Evolutionary conservation across 2,329 filamentous ascomycete species (phyloP).

Genomic region (Nigrospora oryzae): DNA sequence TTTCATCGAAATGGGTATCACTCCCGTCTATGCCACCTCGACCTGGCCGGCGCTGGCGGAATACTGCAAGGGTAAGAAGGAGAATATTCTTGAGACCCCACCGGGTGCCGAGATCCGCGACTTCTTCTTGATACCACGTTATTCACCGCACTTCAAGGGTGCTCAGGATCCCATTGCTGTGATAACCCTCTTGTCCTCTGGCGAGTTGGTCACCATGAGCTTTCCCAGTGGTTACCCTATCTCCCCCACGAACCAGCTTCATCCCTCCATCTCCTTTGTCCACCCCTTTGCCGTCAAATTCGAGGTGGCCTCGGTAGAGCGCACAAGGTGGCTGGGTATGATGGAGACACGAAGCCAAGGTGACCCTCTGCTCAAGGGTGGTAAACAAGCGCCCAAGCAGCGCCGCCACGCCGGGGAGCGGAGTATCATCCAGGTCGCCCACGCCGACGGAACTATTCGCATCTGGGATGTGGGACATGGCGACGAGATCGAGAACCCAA

Average conservation of each 20-base stretch:
- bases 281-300: slow-evolving; percentile 79
- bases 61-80: slow-evolving; percentile 72
- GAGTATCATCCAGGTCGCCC: slow-evolving; percentile 77
- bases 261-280: slow-evolving; percentile 77
- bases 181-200: slow-evolving; percentile 71
- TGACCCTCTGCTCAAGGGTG: slow-evolving; percentile 70
- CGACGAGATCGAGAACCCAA: slow-evolving; percentile 85
- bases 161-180: slow-evolving; percentile 86
- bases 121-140: slow-evolving; percentile 75
- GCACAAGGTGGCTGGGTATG: slow-evolving; percentile 82
- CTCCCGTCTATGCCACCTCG: slow-evolving; percentile 85
- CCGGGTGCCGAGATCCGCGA: slow-evolving; percentile 68
- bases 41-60: slow-evolving; percentile 75
- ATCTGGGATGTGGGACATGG: slow-evolving; percentile 89
- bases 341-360: slow-evolving; percentile 75
- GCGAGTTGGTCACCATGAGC: slow-evolving; percentile 81
- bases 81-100: slow-evolving; percentile 66
- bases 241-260: slow-evolving; percentile 85
- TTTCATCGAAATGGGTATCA: slow-evolving; percentile 81
- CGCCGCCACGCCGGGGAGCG: slow-evolving; percentile 73
- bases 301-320: slow-evolving; percentile 64
- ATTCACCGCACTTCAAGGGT: slow-evolving; percentile 77
- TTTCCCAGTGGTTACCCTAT: slow-evolving; percentile 91
- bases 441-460: slow-evolving; percentile 85
- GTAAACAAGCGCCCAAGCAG: slow-evolving; percentile 61